These are phyloP conservation scores for Basidioascus undulatus DNA, from an alignment of 768 basidiomycete genomes.

Conservation along the genomic window DNA sequence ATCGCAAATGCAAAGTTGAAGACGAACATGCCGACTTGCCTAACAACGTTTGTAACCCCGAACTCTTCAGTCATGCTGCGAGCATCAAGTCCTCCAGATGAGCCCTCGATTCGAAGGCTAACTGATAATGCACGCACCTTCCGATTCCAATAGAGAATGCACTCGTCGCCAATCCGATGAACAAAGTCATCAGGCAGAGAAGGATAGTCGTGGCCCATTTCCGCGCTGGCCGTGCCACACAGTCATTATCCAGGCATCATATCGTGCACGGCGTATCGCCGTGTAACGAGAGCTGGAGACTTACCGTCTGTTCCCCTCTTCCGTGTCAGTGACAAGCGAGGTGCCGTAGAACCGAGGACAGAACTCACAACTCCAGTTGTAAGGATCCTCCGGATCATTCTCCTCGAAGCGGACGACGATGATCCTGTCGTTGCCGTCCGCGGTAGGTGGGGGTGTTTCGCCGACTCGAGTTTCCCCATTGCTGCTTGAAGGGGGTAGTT, in stretches of 20 bases:
- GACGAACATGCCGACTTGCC: slow-evolving; percentile 10
- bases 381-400: slow-evolving; percentile 9
- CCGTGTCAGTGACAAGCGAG: slow-evolving; percentile 3
- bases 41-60: slow-evolving; percentile 7
- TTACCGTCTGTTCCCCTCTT: slow-evolving; percentile 5
- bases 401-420: slow-evolving; percentile 11
- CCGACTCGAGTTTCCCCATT: no score
- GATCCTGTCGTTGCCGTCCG: slow-evolving; percentile 9
- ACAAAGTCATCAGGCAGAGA: slow-evolving; percentile 9
- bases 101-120: no score
- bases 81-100: slow-evolving; percentile 11
- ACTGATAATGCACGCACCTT: slow-evolving; percentile 8
- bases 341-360: not conserved
- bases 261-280: no score
- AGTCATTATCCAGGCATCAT: no score
- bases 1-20: slow-evolving; percentile 3
- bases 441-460: no score
- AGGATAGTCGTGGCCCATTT: slow-evolving; percentile 5
- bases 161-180: no score
- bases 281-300: not conserved
- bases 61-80: slow-evolving; percentile 10
- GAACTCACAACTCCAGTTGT: no score
- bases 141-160: no score
- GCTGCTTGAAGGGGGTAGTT: no score
- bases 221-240: no score